Evolutionary conservation across 441 rosid genomes (phyloP), one percentile per base, ranked within the genome.

Genomic region (Flueggea neowawraea): DNA sequence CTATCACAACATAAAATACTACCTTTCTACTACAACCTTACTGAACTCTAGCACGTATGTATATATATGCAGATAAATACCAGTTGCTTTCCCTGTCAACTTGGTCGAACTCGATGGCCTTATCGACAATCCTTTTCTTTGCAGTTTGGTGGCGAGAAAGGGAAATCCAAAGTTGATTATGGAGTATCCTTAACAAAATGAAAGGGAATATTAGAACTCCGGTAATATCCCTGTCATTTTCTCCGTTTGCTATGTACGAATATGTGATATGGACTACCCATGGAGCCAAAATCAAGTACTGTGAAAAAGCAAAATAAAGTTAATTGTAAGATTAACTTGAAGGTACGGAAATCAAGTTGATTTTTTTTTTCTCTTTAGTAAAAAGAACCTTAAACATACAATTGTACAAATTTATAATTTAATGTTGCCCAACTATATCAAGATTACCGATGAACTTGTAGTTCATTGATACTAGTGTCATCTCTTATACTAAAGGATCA

Each of bases 121-220:
- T 65, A 6, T 66, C 31, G 13, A 52, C 60, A 31, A 86, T 81
- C 72, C 84, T 66, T 14, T 76, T 88, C 65, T 71, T 82, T 60
- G 87, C 79, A 0, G 85, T 82, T 12, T 66, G 66, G 63, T 82
- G 65, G 31, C 96, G 94, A 41, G 90, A 83, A 33, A 80, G 43
- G 7, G 83, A 71, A 45, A 87, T 83, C 96, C 96, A 87, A 7
- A 85, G 64, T 59, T 80, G 88, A 63, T 83, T 74, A 67, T 89
- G 91, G 16, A 87, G 66, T 33, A 78, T 36, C 62, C 94, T 76
- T 52, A 55, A 10, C 57, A 87, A 66, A 16, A 89, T 54, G 57
- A 75, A 67, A 0, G 89, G 87, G 48, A 84, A 60, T 36, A 84
- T 16, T 33, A 87, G 63, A 13, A 76, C 65, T 69, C 65, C 49